These are phyloP conservation scores for Aspergillus aculeatus DNA, from an alignment of 2,329 filamentous ascomycete genomes.

Conservation along the genomic window DNA sequence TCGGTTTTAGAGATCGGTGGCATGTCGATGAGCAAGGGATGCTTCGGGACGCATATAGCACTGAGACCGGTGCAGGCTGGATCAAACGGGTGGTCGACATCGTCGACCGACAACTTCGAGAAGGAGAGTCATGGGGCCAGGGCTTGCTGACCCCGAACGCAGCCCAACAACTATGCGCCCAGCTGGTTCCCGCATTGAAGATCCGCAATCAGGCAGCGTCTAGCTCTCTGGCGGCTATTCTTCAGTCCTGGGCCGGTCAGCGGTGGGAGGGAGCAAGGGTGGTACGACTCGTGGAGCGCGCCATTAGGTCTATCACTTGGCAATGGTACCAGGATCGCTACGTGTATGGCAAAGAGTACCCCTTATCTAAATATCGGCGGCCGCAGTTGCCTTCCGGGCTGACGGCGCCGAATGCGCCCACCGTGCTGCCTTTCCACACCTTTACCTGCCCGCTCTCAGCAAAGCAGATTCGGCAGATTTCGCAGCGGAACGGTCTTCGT, in stretches of 20 bases:
- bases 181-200: slow-evolving; percentile 42
- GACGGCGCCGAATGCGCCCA: slow-evolving; percentile 81
- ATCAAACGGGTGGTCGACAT: slow-evolving; percentile 89
- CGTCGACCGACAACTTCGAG: slow-evolving; percentile 80
- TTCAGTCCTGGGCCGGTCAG: slow-evolving; percentile 65
- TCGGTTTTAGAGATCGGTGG: slow-evolving; percentile 79
- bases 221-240: slow-evolving; percentile 35
- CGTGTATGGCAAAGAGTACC: slow-evolving; percentile 58
- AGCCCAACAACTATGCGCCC: slow-evolving; percentile 53
- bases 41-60: slow-evolving; percentile 70
- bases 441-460: slow-evolving; percentile 93
- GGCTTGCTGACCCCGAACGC: slow-evolving; percentile 62
- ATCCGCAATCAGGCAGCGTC: slow-evolving; percentile 25
- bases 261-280: slow-evolving; percentile 87
- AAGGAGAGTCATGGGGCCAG: slow-evolving; percentile 82
- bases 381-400: slow-evolving; percentile 71
- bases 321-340: slow-evolving; percentile 87
- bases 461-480: slow-evolving; percentile 88
- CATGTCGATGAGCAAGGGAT: slow-evolving; percentile 85
- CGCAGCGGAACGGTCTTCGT: slow-evolving; percentile 86
- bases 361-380: slow-evolving; percentile 63
- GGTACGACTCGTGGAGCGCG: slow-evolving; percentile 79
- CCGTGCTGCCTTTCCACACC: slow-evolving; percentile 93
- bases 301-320: slow-evolving; percentile 73
- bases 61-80: slow-evolving; percentile 68